Evolutionary conservation across 495 filamentous ascomycete species (phyloP), one percentile per base, ranked within the genome.

Genomic region (Lasiosphaeria hispida): DNA sequence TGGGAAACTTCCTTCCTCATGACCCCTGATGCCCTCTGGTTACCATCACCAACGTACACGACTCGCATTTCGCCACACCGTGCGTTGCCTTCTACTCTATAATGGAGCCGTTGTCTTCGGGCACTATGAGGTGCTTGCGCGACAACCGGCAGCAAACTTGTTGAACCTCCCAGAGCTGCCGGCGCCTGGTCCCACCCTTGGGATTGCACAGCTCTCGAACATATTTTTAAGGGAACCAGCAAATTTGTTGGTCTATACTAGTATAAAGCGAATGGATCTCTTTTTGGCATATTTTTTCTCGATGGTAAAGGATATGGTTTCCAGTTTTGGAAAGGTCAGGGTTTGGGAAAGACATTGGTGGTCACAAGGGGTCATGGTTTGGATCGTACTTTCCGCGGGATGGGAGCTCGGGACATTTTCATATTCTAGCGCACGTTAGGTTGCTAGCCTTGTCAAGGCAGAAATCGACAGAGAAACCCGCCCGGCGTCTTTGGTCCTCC

Each of bases 1-100:
- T 98, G 39, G 94, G 94, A 49, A 98, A 98, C 68, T 98, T 98
- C 73, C 76, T 98, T 51, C 93, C 93, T 13, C 84, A 87, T 30
- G 66, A 69, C 34, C 66, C 66, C 38, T 68, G 68, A 81, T 52
- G 75, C 75, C 11, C 10, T 11, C 7, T 15, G 39, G 7, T 8
- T 11, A 11, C 14, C 39, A 41, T 41, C 39, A 41, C 39, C 23
- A 30, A 15, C 39, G 39, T 8, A 15, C 11, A 15, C 39, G 14
- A 41, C 11, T 41, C 39, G 23, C 23, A 30, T 30, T 5, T 30
- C 23, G 5, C 5, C 23, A 30, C 23, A 30, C 23, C 23, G 23
- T 30, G 23, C 23, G 5, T 30, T 30, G 5, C 23, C 23, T 30
- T 30, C 23, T 5, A 5, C 23, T 30, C 23, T 30, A 5, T 30